Evolutionary conservation across 768 basidiomycete species (phyloP), one percentile per base, ranked within the genome.

Genomic region (Brasilioporus rufonigricans): DNA sequence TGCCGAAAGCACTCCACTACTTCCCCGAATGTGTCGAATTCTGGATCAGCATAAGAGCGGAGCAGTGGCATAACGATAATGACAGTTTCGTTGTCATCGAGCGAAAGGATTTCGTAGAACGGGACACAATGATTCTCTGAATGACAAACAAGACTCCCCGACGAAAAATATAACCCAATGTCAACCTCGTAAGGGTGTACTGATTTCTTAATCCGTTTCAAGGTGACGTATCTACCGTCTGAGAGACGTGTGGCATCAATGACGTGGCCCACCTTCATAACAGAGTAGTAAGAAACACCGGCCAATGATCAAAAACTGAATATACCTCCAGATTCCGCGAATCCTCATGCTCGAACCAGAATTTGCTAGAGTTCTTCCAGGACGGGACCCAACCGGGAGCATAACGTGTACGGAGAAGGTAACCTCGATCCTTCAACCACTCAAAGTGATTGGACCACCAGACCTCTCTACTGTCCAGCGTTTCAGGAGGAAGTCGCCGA

Each of bases 71-170:
- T 57, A 7, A 57, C 48, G 0, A 57, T 33, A 3, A 57, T 45
- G 1, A 11, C 1, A 2, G 60, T 36, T 0, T 47, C 45, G 16
- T 50, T 40, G 13, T 46, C 45, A 5, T 53, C 39, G 26, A 65
- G 54, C 2, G 36, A 24, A 14, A 71, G 53, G 9, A 58, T 23
- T 9, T 72, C 72, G 16, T 65, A 48, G 18, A 74, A 36, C 0
- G 70, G 74, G 1, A 73, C 58, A 31, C 72, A 76, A 43, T 75
- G 71, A 40, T 76, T 79, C 16, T 23, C 54, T 1, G 54, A 47
- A 5, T 53, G 23, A 0, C 48, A 43, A 1, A 26, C 12, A 7
- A 63, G 44, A 0, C 1, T 2, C 12, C 50, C 41, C 0, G 48
- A 56, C 1, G 63, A 59, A 52, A 61, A 66, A 31, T 61, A 65